Evolutionary conservation across 108 stramenopile genomes (phyloP), one percentile per base, ranked within the genome.

Genomic region (Cyclotella baltica): DNA sequence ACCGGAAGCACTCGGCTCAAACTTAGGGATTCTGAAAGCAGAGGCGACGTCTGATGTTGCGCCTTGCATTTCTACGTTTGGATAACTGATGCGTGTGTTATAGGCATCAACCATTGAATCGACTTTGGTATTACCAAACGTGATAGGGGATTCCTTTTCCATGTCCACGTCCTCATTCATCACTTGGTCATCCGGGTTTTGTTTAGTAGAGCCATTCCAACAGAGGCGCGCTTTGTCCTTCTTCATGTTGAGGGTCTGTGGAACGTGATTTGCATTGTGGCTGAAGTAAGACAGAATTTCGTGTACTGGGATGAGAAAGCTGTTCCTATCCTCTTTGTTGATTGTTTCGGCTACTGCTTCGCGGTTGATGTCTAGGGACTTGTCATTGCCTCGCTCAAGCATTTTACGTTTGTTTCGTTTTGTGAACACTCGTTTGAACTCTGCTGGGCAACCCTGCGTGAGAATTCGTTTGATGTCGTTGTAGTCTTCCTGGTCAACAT

Each of bases 301-400:
- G n/a, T 28, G 3, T 1, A 72, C 1, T 6, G 59, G 0, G 3
- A 50, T 18, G 11, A 72, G 1, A 8, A 62, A 61, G 47, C 72
- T 72, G 28, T 72, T 23, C 30, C 33, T 48, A 0, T 72, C 72
- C 50, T 62, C 59, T 29, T 72, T 72, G 47, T 62, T 62, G 43
- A 72, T 72, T 30, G 72, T 48, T 22, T 62, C 23, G 0, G 0
- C 16, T 15, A 62, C 72, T 6, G 50, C 15, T 18, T 72, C 72
- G 3, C n/a, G 38, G 62, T 72, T 43, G 0, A n/a, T 25, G 16
- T 2, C 1, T 6, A 58, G n/a, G 3, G 70, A 52, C 4, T 57
- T 56, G 31, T 40, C 36, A 11, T 70, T 70, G 2, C 70, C 70
- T 40, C 56, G n/a, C 11, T 38, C 8, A 1, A 70, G 18, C 19